Evolutionary conservation across 1,284 basidiomycete genomes (phyloP), one percentile per base, ranked within the genome.

Genomic region (Pseudozyma sp.): DNA sequence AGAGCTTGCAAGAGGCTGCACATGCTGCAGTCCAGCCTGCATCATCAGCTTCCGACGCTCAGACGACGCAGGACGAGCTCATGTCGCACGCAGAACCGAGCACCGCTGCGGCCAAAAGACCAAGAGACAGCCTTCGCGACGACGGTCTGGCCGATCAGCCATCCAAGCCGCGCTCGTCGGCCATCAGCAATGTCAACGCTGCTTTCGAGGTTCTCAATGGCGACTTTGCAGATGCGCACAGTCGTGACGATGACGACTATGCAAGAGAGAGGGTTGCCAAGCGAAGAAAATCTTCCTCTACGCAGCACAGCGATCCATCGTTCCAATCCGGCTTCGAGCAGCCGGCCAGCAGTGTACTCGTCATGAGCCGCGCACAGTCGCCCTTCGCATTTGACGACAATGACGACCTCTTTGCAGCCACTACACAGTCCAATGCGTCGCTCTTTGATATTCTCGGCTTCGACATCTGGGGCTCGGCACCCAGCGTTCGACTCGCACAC

Each of bases 391-490:
- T 55, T 17, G 45, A 47, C 7, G 19, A 53, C 16, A 49, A 47
- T n/a, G 48, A 34, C 49, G 44, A 47, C 40, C 29, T 39, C 35
- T 53, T 47, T 14, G 33, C 44, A 5, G 14, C 53, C 8, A 33
- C 54, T 10, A 43, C 57, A 13, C 53, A 46, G 8, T 13, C 42
- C 0, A 46, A 48, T 7, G 19, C 60, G 5, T 63, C 60, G 29
- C 47, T 62, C 9, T 67, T 71, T 40, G 68, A 63, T 48, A 49
- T 67, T 5, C 62, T 70, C 46, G 62, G 68, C 48, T 65, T 70
- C 46, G 61, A 70, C 45, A 70, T 70, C 39, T 70, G 68, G 68
- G 57, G 62, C 16, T 40, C 59, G 3, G 64, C 68, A 8, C 63
- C 68, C 33, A 54, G 47, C 53, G 63, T 67, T 4, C 54, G 68